Base-by-base conservation (phyloP, 495 filamentous ascomycete genomes). In the Lasiosphaeria miniovina region DNA sequence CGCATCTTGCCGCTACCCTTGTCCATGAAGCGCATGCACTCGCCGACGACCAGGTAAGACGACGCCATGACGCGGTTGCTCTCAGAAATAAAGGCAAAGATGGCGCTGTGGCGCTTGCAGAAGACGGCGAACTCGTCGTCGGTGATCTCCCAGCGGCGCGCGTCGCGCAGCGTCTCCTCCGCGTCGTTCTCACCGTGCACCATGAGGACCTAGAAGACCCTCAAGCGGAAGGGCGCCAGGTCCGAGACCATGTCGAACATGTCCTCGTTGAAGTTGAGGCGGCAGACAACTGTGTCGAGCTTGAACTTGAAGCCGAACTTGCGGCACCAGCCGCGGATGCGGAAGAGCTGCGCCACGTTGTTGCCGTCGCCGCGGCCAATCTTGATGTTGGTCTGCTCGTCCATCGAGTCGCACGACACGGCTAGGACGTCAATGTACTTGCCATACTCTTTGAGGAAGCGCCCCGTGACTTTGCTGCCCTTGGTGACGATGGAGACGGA, bases 371-470 rank as follows among this genome's bases (percentile, higher is more conserved):
- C 80, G 36, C 82, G 71, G 17, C 82, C 82, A 31, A 86, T 85
- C 12, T 58, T 66, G 32, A 75, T 74, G 63, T 84, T 85, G 4
- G 80, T 84, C 15, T 61, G 55, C 54, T 81, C 75, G 61, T 81
- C 59, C 62, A 86, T 84, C n/a, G 79, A 83, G 62, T 86, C 83
- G 63, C 82, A 85, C 32, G 75, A 79, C 4, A 85, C 76, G 34
- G 75, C 81, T 15, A 85, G 66, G 52, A 85, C 79, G 66, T 85
- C 82, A 49, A 85, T 68, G 53, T 75, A 75, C 31, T 57, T 58
- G 46, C 72, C 78, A 57, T 82, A 62, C 55, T 76, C 56, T 12
- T 61, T 80, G 35, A 86, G 54, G 33, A 59, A 63, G 45, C 6
- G 12, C 40, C 55, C 59, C 9, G 6, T 49, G 36, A 65, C n/a